Base-by-base conservation (phyloP, 2,329 filamentous ascomycete species). In the Basipetospora chlamydospora region DNA sequence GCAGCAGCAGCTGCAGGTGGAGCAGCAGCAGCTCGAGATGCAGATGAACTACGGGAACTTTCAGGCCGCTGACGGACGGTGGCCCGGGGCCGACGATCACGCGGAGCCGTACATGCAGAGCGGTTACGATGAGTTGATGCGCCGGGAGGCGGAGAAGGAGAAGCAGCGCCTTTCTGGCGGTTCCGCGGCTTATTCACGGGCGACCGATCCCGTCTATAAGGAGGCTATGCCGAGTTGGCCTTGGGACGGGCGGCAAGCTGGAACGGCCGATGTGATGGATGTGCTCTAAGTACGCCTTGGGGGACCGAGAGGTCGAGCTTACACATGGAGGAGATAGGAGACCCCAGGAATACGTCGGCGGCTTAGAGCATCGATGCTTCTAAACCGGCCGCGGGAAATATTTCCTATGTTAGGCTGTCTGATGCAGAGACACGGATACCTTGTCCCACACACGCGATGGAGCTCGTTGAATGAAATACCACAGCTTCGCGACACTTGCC, bases 31-130 rank as follows among this genome's bases (percentile, higher is more conserved):
- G 20, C 12, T 26, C 5, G 32, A 32, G 7, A 40, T 39, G 35
- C 39, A 39, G 12, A 30, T 40, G 28, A 36, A 39, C 26, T 31
- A 12, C 28, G 67, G 63, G 26, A 70, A 63, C 13, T 49, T 66
- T 6, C 72, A 77, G 50, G 59, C 59, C 3, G 54, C 57, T 7
- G 66, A 74, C 41, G 64, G 70, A 18, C 61, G 63, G 35, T 77
- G 73, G 70, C 47, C 61, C 20, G 51, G 52, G 39, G 45, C 48
- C 20, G 52, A 49, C 43, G 55, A 31, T 4, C 65, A 71, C 42
- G 73, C 71, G 26, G 84, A 92, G 55, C 85, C 85, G 1, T 94
- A 94, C 56, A 92, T 94, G 71, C 56, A 72, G 33, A 78, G 74
- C 6, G 86, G 86, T 11, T 94, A 93, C 51, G 80, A 84, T 48